phyloP scores from a whole-genome alignment of 1,284 basidiomycete genomes.

The Irpex sp. region DNA sequence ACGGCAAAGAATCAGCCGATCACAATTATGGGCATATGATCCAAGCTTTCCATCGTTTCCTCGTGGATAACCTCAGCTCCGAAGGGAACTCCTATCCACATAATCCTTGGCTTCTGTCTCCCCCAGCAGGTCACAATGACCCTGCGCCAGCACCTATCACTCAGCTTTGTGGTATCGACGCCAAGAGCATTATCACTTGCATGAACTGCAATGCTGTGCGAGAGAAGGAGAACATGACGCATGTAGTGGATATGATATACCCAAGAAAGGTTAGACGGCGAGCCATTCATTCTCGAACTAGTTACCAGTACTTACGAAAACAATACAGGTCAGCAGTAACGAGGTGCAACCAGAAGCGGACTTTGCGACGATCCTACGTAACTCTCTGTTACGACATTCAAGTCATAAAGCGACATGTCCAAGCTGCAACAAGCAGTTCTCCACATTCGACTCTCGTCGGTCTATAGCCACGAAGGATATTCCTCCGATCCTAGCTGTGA shows the following conservation, averaged over 20 bases:
- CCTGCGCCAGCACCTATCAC: conserved; percentile 62
- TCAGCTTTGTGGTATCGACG: conserved; percentile 75
- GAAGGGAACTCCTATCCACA: conserved; percentile 63
- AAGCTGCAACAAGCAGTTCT: conserved; percentile 67
- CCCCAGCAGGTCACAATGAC: background rate
- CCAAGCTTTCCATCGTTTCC: conserved; percentile 92
- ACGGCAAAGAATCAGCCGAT: conserved; percentile 66
- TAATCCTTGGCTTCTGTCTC: conserved; percentile 49
- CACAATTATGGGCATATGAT: conserved; percentile 85
- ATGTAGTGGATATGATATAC: conserved; percentile 86
- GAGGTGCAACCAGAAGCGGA: conserved; percentile 45
- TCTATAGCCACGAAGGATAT: conserved; percentile 64
- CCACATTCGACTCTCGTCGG: conserved; percentile 69
- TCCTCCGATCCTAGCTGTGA: conserved; percentile 85
- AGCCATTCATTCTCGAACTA: too few relatives aligned
- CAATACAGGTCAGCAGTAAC: conserved; percentile 33
- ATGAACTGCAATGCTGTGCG: conserved; percentile 65
- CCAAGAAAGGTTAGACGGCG: conserved; percentile 60
- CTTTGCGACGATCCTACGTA: conserved; percentile 69
- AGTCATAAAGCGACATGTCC: conserved; percentile 84
- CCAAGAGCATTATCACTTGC: conserved; percentile 74
- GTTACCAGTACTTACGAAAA: background rate
- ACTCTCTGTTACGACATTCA: conserved; percentile 78
- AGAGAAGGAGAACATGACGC: conserved; percentile 70
- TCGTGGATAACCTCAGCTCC: conserved; percentile 73